Base-by-base conservation (phyloP, 2,329 filamentous ascomycete genomes). In the Ceratocystis colombiana region DNA sequence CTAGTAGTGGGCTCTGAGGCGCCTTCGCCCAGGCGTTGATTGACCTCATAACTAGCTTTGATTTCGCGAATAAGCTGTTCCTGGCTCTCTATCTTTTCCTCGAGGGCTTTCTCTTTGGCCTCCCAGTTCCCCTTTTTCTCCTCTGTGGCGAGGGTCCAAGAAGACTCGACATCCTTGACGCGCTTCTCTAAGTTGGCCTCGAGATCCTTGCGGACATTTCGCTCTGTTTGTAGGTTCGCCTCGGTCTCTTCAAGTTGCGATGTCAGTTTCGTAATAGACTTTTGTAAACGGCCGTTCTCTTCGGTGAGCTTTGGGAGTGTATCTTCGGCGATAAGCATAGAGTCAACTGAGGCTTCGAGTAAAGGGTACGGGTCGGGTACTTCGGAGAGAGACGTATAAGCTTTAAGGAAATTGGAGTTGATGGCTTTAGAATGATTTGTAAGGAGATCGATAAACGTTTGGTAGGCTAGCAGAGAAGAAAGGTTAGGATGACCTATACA, bases 81-180 rank as follows among this genome's bases (percentile, higher is more conserved):
- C 73, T 99, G 93, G 71, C 88, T 95, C 75, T 96, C 93, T 2
- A 96, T 81, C 77, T 96, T 97, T 71, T 97, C 93, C 72, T 96
- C 91, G 68, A 96, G 77, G 33, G 84, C 86, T 77, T 89, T 89
- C 78, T 99, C 94, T 74, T 96, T 96, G 7, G 93, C 87, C 65
- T 88, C 86, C 94, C 94, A 99, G 73, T 99, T 99, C 74, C 93
- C 90, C 72, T 90, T 88, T 77, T 96, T 96, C 79, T 99, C 94
- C 66, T 89, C 86, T 63, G 99, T 75, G 3, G 96, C 92, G 28
- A 90, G 91, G 12, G 84, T 83, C 93, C 94, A 99, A 2, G 90
- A 94, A 15, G 84, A 79, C 76, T 97, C 91, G 1, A 97, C 87
- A 70, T 96, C 92, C 76, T 92, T 95, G 67, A 95, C 88, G 73